Conservation (phyloP, 2,329 filamentous ascomycete genomes). For the Botryotinia narcissicola region DNA sequence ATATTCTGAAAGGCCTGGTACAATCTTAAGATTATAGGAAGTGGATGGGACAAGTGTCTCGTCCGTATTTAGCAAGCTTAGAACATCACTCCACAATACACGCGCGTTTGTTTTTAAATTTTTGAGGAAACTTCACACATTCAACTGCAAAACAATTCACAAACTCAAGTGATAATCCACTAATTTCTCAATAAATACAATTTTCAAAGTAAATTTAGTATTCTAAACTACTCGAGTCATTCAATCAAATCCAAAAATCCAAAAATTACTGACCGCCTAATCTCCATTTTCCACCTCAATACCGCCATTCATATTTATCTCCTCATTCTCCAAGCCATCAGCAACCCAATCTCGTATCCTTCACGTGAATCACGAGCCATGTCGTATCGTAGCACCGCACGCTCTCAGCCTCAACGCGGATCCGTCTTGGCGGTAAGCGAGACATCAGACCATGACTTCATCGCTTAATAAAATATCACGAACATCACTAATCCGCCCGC, state of each 20-base stretch:
- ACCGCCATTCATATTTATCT: background rate
- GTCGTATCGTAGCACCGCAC: background rate
- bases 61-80: background rate
- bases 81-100: background rate
- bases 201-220: background rate
- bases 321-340: background rate
- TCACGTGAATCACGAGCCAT: background rate
- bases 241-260: background rate
- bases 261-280: background rate
- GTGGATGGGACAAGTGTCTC: background rate
- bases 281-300: background rate
- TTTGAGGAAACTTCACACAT: background rate
- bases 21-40: background rate
- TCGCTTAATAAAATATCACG: background rate
- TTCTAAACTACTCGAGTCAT: background rate
- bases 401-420: constrained; percentile 4
- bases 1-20: background rate
- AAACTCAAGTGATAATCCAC: background rate
- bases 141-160: background rate
- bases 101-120: background rate
- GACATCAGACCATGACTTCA: constrained; percentile 11
- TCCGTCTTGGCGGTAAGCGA: constrained; percentile 14
- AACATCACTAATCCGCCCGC: background rate
- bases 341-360: background rate
- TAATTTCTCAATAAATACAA: background rate